These are phyloP conservation scores for Solanum hybrid DNA, from an alignment of 305 asterid species.

Conservation along the genomic window DNA sequence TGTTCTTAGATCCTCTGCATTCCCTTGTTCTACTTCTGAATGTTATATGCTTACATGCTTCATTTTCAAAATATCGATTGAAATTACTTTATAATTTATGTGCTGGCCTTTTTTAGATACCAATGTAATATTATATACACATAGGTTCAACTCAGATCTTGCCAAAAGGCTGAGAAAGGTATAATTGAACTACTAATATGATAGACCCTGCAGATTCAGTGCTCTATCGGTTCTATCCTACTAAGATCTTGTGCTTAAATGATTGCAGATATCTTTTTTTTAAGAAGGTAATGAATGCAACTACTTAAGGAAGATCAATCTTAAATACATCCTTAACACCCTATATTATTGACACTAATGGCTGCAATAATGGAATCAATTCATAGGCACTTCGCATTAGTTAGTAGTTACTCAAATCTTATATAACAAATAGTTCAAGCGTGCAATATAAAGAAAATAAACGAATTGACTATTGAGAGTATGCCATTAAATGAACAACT, in stretches of 20 bases:
- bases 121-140: not conserved
- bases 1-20: not conserved
- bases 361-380: not conserved
- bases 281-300: not conserved
- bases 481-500: not conserved
- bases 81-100: not conserved
- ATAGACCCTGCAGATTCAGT: not conserved
- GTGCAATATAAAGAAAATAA: not conserved
- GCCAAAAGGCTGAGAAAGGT: not conserved
- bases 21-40: not conserved
- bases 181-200: not conserved
- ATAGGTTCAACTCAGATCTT: not conserved
- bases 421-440: not conserved
- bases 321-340: not conserved
- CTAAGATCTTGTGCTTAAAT: not conserved
- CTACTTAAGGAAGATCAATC: not conserved
- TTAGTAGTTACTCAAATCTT: not conserved
- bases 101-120: not conserved
- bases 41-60: not conserved
- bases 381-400: not conserved
- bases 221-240: not conserved
- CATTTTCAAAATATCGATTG: not conserved
- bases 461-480: not conserved
- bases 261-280: not conserved
- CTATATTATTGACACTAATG: not conserved